These are phyloP conservation scores for Fusarium incarnatum DNA, from an alignment of 2,329 filamentous ascomycete species.

Conservation along the genomic window DNA sequence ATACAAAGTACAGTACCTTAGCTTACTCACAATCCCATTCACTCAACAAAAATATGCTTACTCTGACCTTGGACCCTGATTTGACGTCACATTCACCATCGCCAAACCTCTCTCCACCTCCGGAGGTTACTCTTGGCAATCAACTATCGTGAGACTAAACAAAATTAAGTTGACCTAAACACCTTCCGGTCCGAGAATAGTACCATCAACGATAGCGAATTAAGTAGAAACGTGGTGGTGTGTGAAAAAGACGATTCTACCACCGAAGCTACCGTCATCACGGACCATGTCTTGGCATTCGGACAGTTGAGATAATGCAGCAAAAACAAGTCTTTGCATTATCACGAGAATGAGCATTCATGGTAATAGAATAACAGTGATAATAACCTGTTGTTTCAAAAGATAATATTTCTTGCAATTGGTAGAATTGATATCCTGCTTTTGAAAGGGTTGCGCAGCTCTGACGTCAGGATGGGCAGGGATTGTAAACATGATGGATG, in stretches of 20 bases:
- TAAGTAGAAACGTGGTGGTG: conserved; percentile 32
- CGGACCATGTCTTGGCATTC: not conserved
- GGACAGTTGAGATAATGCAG: not conserved
- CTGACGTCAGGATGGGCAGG: conserved; percentile 46
- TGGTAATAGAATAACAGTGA: not conserved
- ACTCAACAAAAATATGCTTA: too few relatives aligned
- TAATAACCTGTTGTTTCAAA: conserved; percentile 7
- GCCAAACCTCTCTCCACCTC: not conserved
- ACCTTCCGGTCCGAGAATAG: conserved; percentile 27
- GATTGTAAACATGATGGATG: conserved; percentile 27
- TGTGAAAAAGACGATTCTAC: not conserved
- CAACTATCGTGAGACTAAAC: conserved; percentile 8
- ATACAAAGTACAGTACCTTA: not conserved
- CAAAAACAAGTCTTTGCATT: not conserved
- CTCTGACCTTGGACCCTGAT: conserved; percentile 14
- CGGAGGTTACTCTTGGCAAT: conserved; percentile 24
- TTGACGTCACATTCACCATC: conserved; percentile 39
- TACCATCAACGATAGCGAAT: not conserved
- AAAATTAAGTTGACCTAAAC: conserved; percentile 7
- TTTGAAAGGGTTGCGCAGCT: conserved; percentile 30
- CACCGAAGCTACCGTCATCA: not conserved
- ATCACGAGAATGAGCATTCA: not conserved
- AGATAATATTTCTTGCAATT: conserved; percentile 9
- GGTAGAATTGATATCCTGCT: conserved; percentile 13
- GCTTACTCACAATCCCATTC: too few relatives aligned